Conservation (phyloP, 2,329 filamentous ascomycete genomes). For the Trichoderma polysporum region DNA sequence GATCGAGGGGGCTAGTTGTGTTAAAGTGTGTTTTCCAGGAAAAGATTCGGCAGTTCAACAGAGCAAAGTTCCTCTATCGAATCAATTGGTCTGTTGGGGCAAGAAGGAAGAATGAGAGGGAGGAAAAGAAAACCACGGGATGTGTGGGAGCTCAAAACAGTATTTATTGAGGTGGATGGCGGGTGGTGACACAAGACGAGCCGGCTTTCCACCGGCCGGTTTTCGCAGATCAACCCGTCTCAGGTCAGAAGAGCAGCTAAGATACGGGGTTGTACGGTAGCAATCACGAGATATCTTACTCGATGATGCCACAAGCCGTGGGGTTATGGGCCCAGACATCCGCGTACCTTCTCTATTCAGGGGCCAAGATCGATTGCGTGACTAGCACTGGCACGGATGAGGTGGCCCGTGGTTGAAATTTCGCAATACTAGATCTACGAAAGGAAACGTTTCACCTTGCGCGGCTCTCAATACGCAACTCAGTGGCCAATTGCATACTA, state of each 20-base stretch:
- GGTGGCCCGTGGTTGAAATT: conserved; percentile 22
- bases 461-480: not conserved
- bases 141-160: not conserved
- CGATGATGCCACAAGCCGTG: conserved; percentile 17
- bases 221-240: not conserved
- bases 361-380: conserved; percentile 9
- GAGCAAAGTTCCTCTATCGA: not conserved
- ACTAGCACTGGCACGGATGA: conserved; percentile 20
- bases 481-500: not conserved
- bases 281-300: conserved; percentile 14
- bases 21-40: not conserved
- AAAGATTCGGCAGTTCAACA: not conserved
- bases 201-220: not conserved
- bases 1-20: not conserved
- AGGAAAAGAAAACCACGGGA: too few relatives aligned
- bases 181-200: not conserved
- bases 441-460: not conserved
- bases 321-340: conserved; percentile 14
- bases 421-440: conserved; percentile 22
- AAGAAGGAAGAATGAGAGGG: not conserved
- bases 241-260: not conserved
- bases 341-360: not conserved
- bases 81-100: not conserved
- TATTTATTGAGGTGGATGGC: conserved; percentile 15
- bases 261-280: not conserved